Conservation (phyloP, 495 filamentous ascomycete species). For the Penicillium goetzii region DNA sequence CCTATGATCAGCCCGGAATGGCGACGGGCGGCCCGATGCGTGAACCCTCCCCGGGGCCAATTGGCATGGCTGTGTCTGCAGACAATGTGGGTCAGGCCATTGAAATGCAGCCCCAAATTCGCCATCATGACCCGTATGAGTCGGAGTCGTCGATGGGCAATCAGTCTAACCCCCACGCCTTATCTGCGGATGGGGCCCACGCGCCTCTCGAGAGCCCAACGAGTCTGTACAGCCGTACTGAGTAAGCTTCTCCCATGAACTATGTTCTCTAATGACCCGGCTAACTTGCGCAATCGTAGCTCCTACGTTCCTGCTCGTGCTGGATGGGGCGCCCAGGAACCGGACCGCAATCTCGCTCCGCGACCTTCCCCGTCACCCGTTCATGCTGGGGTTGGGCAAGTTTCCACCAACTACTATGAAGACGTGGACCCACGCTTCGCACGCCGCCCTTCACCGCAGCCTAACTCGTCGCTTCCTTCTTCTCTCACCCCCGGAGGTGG, state of each 20-base stretch:
- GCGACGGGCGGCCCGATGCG: constrained; percentile 35
- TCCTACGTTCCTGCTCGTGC: constrained; percentile 67
- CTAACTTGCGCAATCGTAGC: constrained; percentile 41
- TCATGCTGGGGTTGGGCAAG: constrained; percentile 25
- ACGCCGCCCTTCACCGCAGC: constrained; percentile 41
- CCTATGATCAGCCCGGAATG: constrained; percentile 35
- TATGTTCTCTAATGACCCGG: not conserved
- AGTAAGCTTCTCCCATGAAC: constrained; percentile 58
- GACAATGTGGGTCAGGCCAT: constrained; percentile 72
- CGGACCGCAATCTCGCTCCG: constrained; percentile 23
- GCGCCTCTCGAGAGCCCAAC: constrained; percentile 57
- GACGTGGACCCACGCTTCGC: constrained; percentile 90
- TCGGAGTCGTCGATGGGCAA: constrained; percentile 66
- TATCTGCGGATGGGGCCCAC: constrained; percentile 33
- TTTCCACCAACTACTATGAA: constrained; percentile 72
- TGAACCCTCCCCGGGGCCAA: constrained; percentile 62
- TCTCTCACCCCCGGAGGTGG: constrained; percentile 40
- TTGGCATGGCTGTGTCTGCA: constrained; percentile 53
- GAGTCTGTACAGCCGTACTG: constrained; percentile 71
- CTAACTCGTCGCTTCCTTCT: constrained; percentile 33
- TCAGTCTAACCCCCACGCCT: constrained; percentile 61
- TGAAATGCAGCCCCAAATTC: constrained; percentile 70
- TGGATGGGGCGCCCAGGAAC: constrained; percentile 41
- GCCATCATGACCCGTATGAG: constrained; percentile 45
- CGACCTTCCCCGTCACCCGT: constrained; percentile 17